phyloP scores from a whole-genome alignment of 2,329 filamentous ascomycete genomes.

The Nothomitra cinnamomea region DNA sequence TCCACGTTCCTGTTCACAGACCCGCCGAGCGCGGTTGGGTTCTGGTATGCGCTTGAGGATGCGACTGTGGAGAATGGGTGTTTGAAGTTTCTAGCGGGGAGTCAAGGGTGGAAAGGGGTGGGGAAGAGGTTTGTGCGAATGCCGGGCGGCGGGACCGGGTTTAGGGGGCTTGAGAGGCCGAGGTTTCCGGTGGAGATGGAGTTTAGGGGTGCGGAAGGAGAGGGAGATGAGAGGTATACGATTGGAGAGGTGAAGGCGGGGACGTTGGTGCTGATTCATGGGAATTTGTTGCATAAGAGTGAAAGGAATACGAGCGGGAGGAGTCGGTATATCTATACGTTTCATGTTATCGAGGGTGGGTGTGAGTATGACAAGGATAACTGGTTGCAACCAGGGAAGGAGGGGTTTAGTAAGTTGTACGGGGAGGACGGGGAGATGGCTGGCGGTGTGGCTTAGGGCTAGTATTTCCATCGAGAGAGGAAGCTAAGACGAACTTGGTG shows the following conservation, averaged over 20 bases:
- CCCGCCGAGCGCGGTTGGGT: conserved; percentile 77
- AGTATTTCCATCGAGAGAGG: too few species aligned
- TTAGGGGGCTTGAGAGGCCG: conserved; percentile 50
- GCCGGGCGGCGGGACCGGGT: conserved; percentile 41
- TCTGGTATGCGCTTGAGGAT: conserved; percentile 96
- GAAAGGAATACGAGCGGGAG: conserved; percentile 77
- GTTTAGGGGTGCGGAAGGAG: conserved; percentile 13
- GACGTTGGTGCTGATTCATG: conserved; percentile 82
- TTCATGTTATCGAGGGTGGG: conserved; percentile 83
- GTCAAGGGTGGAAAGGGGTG: conserved; percentile 58
- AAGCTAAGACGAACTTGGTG: too few species aligned
- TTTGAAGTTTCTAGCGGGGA: conserved; percentile 69
- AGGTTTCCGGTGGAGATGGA: conserved; percentile 30
- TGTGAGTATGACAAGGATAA: conserved; percentile 69
- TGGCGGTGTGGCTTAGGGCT: too few species aligned
- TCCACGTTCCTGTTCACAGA: conserved; percentile 83
- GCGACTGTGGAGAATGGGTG: conserved; percentile 76
- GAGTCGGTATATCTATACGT: conserved; percentile 90
- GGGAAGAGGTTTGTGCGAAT: conserved; percentile 58
- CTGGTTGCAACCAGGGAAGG: conserved; percentile 75
- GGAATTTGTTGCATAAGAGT: conserved; percentile 90
- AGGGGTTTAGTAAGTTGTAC: conserved; percentile 47
- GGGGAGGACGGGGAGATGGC: too few species aligned
- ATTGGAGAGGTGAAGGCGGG: conserved; percentile 82
- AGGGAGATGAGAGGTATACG: conserved; percentile 44